Conservation (phyloP, 192 early-diverging fungal species). For the Helicostylum pulchrum region DNA sequence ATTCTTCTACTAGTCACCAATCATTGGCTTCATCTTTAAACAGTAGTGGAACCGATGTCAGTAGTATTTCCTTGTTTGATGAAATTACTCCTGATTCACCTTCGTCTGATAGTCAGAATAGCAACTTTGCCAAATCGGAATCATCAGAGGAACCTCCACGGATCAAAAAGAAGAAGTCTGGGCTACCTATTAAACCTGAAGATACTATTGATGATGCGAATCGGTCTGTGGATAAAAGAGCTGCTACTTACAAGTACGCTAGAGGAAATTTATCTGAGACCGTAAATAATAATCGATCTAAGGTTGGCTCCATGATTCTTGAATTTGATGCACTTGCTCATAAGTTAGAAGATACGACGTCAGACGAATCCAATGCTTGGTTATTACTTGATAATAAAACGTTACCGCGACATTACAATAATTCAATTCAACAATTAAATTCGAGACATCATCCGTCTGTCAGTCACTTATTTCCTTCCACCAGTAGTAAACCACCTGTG, state of each 20-base stretch:
- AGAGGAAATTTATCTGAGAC: constrained; percentile 12
- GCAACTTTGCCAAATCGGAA: no score
- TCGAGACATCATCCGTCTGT: background rate
- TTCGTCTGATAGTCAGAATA: background rate
- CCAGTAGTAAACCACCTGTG: background rate
- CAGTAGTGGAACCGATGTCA: background rate
- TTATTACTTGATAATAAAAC: constrained; percentile 27
- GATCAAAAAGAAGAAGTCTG: background rate
- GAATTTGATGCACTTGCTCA: constrained; percentile 33
- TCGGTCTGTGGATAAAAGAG: constrained; percentile 6
- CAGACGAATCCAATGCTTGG: constrained; percentile 24
- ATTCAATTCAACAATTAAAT: background rate
- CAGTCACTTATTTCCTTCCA: constrained; percentile 9
- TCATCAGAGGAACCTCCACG: no score
- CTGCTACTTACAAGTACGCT: constrained; percentile 26
- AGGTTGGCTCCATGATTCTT: constrained; percentile 28
- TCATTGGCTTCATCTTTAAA: background rate
- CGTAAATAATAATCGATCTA: constrained; percentile 8
- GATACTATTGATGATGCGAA: background rate
- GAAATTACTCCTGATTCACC: background rate
- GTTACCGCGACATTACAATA: background rate
- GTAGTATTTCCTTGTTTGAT: background rate
- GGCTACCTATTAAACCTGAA: background rate
- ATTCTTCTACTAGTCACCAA: background rate
- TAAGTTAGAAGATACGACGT: background rate